Evolutionary conservation across 108 stramenopile species (phyloP).

Genomic region (Discostella stelligeroides): DNA sequence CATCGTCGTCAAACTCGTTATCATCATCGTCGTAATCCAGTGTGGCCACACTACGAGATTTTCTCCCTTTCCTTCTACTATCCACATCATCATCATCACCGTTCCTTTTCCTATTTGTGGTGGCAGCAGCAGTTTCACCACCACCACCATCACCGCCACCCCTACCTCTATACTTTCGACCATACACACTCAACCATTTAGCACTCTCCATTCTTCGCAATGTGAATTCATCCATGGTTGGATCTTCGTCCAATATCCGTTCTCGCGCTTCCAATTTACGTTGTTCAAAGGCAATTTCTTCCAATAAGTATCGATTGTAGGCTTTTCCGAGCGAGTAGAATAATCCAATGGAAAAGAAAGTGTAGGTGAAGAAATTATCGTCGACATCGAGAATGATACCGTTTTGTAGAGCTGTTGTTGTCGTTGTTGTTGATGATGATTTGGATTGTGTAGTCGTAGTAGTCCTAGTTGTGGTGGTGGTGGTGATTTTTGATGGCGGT

Average conservation of each 20-base stretch:
- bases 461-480: background rate
- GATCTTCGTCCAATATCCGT: conserved; percentile 38
- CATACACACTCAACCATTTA: conserved; percentile 45
- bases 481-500: background rate
- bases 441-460: background rate
- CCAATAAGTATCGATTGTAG: conserved; percentile 48
- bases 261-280: conserved; percentile 42
- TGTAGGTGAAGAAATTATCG: conserved; percentile 50
- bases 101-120: background rate
- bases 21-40: conserved; percentile 34
- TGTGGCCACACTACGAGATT: conserved; percentile 23
- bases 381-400: conserved; percentile 48
- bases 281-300: conserved; percentile 51
- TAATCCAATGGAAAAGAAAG: conserved; percentile 49
- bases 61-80: conserved; percentile 22
- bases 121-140: background rate
- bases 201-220: conserved; percentile 43
- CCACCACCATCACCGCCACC: no score
- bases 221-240: conserved; percentile 29
- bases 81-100: conserved; percentile 9
- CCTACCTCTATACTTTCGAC: conserved; percentile 9
- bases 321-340: conserved; percentile 49
- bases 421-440: no score
- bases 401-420: conserved; percentile 27
- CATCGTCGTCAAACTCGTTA: conserved; percentile 39